Evolutionary conservation across 1,284 basidiomycete genomes (phyloP).

Genomic region (Trichosporon sp.): DNA sequence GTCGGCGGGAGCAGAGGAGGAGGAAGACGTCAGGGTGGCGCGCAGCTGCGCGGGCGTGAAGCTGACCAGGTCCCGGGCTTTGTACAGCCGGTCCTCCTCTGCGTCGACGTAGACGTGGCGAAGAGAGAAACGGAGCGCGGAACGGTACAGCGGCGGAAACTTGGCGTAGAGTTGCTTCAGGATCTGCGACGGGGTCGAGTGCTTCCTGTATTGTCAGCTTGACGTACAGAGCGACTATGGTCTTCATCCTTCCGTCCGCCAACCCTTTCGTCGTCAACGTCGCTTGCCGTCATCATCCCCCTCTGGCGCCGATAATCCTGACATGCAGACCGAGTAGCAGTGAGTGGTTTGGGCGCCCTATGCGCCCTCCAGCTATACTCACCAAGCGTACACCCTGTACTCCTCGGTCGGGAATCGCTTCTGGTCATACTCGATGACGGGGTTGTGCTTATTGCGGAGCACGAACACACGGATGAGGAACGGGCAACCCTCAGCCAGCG

Average conservation of each 20-base stretch:
- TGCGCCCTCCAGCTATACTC: constrained; percentile 23
- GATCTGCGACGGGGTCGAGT: constrained; percentile 47
- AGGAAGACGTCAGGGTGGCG: constrained; percentile 19
- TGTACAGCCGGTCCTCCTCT: constrained; percentile 46
- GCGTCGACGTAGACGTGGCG: constrained; percentile 54
- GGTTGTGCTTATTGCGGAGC: constrained; percentile 47
- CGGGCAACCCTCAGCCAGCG: constrained; percentile 34
- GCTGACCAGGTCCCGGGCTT: constrained; percentile 42
- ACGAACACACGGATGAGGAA: constrained; percentile 53
- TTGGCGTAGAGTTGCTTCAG: constrained; percentile 48
- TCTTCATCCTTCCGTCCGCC: too few relatives aligned
- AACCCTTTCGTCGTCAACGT: too few relatives aligned
- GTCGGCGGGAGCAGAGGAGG: neutral
- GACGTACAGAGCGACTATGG: too few relatives aligned
- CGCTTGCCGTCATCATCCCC: too few relatives aligned
- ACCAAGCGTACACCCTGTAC: constrained; percentile 52
- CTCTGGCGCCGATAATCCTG: too few relatives aligned
- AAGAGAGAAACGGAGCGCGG: constrained; percentile 48
- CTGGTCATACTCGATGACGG: constrained; percentile 49
- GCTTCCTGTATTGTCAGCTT: constrained; percentile 39
- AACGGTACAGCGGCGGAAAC: constrained; percentile 49
- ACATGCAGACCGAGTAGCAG: too few relatives aligned
- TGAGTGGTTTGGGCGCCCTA: too few relatives aligned
- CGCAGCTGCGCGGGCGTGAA: constrained; percentile 48
- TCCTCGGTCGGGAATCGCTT: constrained; percentile 48